A percentile compares a stretch with the other conserved stretches of the same genome.
Conservation (phyloP, 441 rosid species). For the Daphne laureola region DNA sequence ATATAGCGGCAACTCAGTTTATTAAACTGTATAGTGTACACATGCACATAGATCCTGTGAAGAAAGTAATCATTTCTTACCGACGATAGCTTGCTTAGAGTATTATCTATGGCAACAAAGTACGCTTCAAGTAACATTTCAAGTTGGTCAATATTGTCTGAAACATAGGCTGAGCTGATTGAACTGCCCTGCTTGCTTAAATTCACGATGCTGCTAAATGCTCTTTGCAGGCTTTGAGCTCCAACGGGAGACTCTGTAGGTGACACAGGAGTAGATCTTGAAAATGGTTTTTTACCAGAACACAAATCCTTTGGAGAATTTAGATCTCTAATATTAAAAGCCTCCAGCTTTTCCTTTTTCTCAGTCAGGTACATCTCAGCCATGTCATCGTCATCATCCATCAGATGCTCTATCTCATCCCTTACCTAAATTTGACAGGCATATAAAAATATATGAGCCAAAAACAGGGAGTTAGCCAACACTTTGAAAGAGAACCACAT, state of each 20-base stretch:
- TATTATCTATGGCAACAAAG: conserved; percentile 68
- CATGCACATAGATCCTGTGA: conserved; percentile 1
- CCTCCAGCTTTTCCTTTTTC: conserved; percentile 72
- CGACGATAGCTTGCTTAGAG: conserved; percentile 82
- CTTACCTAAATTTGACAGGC: conserved; percentile 52
- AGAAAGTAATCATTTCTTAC: conserved; percentile 33
- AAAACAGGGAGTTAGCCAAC: conserved; percentile 10
- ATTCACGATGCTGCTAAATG: conserved; percentile 67
- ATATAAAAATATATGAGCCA: conserved; percentile 17
- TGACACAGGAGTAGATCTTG: conserved; percentile 87
- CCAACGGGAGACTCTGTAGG: conserved; percentile 59
- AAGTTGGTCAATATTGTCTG: conserved; percentile 80
- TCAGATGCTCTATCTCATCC: conserved; percentile 92
- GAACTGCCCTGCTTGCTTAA: conserved; percentile 66
- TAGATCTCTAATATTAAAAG: conserved; percentile 39
- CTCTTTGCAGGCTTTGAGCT: conserved; percentile 59
- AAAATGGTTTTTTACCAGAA: conserved; percentile 26
- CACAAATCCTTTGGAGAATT: conserved; percentile 30
- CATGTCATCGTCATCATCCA: conserved; percentile 99
- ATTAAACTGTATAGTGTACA: too few relatives aligned
- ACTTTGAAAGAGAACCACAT: conserved; percentile 8
- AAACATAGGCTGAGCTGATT: conserved; percentile 47
- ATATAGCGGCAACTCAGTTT: too few relatives aligned
- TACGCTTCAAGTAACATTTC: conserved; percentile 98
- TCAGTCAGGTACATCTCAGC: conserved; percentile 97